Evolutionary conservation across 352 stramenopile genomes (phyloP), one percentile per base, ranked within the genome.

Genomic region (Phytophthora tubulina): DNA sequence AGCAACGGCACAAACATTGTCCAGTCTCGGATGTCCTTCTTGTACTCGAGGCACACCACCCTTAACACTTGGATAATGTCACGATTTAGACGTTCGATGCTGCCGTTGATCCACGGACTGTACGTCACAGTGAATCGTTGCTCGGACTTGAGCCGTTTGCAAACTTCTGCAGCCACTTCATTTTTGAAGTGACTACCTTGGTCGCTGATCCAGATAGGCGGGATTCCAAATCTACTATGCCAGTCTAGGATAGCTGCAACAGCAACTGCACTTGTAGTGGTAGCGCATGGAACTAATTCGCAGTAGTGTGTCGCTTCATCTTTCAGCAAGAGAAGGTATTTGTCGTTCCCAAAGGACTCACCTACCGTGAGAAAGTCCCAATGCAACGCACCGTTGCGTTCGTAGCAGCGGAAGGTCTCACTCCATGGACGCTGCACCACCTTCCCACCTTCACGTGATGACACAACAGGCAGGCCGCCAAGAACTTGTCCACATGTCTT

Each of bases 21-120:
- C 71, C 66, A 79, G 6, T 77, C 54, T 2, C 42, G 21, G 1
- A 53, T 71, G 31, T 72, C 17, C 2, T 71, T 11, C 7, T 67
- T 55, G 17, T 57, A 69, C 46, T 81, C 70, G 0, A 72, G 44
- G 3, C 54, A 46, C 35, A 80, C 21, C 0, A 60, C 67, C 2
- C 72, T 39, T 3, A 79, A 15, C n/a, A 80, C 74, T 57, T 82
- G 63, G 0, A 81, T n/a, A 4, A 76, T 42, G 46, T 82, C 70
- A 3, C 63, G 58, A 21, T 82, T 82, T 4, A 80, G n/a, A 0
- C 77, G 51, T 48, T 80, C 67, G 8, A 80, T 56, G 11, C 63
- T 72, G 3, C 66, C 73, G 49, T 78, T 80, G n/a, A 74, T 72
- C 74, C 73, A 80, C 15, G 71, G 74, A 2, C 13, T 58, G 63